Percentiles rank a stretch among this genome's conserved stretches.
Conservation (phyloP, 2,329 filamentous ascomycete genomes). For the Aureobasidium pullulans region DNA sequence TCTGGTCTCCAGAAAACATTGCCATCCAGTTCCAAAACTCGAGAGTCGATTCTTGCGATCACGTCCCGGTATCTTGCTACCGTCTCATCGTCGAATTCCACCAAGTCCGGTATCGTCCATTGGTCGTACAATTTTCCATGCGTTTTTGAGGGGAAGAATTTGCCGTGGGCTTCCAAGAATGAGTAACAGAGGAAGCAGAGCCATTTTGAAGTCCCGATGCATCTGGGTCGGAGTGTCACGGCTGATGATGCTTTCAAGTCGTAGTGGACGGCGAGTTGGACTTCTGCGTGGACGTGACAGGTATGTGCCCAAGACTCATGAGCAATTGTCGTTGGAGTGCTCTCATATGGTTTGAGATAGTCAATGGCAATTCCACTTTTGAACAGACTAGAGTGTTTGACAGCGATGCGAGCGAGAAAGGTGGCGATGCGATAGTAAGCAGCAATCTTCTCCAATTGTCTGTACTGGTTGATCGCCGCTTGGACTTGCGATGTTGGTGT, state of each 20-base stretch:
- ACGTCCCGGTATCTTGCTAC: no score
- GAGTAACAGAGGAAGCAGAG: slow-evolving; percentile 11
- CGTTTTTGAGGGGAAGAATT: background rate
- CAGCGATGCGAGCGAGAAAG: background rate
- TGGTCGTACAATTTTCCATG: slow-evolving; percentile 11
- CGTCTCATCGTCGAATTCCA: background rate
- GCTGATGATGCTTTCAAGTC: background rate
- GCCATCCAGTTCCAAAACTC: no score
- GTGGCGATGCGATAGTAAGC: background rate
- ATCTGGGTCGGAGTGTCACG: background rate
- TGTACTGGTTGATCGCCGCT: slow-evolving; percentile 8
- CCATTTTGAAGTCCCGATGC: slow-evolving; percentile 5
- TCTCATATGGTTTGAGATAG: background rate
- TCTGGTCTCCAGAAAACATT: no score
- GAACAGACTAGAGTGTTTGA: background rate
- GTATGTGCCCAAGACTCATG: slow-evolving; percentile 8
- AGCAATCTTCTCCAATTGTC: slow-evolving; percentile 7
- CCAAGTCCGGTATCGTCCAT: slow-evolving; percentile 12
- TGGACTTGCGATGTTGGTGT: background rate
- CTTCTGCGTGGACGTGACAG: slow-evolving; percentile 11
- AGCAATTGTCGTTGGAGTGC: background rate
- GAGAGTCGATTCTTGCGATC: no score
- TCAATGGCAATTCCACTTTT: background rate
- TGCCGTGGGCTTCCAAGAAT: background rate
- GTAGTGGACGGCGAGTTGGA: slow-evolving; percentile 8